Conservation (phyloP, 1,139 yeast genomes). For the Debaryomyces nepalensis region DNA sequence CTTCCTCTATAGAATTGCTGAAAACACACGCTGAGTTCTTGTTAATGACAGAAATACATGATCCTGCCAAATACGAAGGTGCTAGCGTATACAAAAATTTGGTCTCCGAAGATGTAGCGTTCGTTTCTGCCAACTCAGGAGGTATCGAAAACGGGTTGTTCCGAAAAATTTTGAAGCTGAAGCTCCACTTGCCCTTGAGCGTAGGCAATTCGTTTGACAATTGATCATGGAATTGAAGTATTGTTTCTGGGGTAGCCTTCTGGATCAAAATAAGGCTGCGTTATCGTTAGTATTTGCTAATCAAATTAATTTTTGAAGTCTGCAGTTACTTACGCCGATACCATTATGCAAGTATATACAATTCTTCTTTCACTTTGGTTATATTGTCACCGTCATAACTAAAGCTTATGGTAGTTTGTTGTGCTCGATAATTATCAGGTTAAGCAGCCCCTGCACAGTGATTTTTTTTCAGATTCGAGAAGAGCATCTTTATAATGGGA, state of each 20-base stretch:
- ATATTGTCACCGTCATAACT: too few species aligned
- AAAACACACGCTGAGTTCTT: constrained; percentile 51
- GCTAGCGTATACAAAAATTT: constrained; percentile 60
- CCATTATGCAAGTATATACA: too few species aligned
- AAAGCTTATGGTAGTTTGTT: too few species aligned
- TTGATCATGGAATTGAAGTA: constrained; percentile 68
- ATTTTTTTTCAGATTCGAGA: constrained; percentile 13
- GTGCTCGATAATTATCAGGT: constrained; percentile 1
- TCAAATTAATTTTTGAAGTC: too few species aligned
- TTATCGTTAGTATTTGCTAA: constrained; percentile 10
- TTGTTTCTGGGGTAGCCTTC: constrained; percentile 65
- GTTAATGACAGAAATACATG: constrained; percentile 58
- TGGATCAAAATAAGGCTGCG: constrained; percentile 56
- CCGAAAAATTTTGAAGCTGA: constrained; percentile 65
- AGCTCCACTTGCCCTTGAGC: constrained; percentile 63
- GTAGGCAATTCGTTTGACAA: constrained; percentile 67
- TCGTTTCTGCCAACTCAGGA: constrained; percentile 35
- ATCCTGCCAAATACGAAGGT: constrained; percentile 57
- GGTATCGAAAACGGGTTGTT: constrained; percentile 61
- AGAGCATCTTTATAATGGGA: constrained; percentile 11
- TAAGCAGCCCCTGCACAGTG: constrained; percentile 3
- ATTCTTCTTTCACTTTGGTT: too few species aligned
- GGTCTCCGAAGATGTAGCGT: constrained; percentile 41
- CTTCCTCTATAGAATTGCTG: constrained; percentile 44
- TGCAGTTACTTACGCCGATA: constrained; percentile 24